Evolutionary conservation across 1,284 basidiomycete species (phyloP), one percentile per base, ranked within the genome.

Genomic region (Ustilago tritici): DNA sequence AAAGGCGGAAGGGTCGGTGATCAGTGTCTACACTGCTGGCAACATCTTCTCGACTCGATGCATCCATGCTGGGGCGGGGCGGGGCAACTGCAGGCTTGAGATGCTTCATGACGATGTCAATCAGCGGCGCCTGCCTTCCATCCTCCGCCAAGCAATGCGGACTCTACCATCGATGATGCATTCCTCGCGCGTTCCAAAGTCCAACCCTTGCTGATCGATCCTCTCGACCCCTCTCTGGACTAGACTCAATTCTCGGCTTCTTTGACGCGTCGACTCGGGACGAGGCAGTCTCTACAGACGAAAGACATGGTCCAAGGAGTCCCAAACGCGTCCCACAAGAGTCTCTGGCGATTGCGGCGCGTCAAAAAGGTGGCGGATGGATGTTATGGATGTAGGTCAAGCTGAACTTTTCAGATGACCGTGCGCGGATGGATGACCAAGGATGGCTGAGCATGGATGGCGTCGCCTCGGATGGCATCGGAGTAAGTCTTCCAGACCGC

Each of bases 341-440:
- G 1, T 46, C 4, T 5, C 32, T 10, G 8, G 36, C 2, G 28
- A 40, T 34, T 43, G 14, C 19, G 65, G 61, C 60, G 61, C 60
- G 65, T 63, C 56, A 10, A 11, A n/a, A 15, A 17, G 23, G 15
- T 5, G 31, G 43, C 40, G 67, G 61, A 70, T 61, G 56, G 60
- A 57, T 59, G 52, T 23, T 38, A 54, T 15, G 31, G 35, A 14
- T 34, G 49, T 9, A 34, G 36, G 40, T 12, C 35, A n/a, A 55
- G 19, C n/a, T 17, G 47, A 52, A 32, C 1, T 46, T 28, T 23
- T 31, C 36, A 38, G n/a, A n/a, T 15, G 46, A 9, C 9, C 49
- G 34, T 46, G 50, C 23, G 32, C 36, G 55, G 60, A 56, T 60
- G 65, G 57, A 59, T 56, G 52, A 32, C 28, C 36, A 43, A 11